Evolutionary conservation across 768 basidiomycete genomes (phyloP), one percentile per base, ranked within the genome.

Genomic region (Pulveroboletus frians): DNA sequence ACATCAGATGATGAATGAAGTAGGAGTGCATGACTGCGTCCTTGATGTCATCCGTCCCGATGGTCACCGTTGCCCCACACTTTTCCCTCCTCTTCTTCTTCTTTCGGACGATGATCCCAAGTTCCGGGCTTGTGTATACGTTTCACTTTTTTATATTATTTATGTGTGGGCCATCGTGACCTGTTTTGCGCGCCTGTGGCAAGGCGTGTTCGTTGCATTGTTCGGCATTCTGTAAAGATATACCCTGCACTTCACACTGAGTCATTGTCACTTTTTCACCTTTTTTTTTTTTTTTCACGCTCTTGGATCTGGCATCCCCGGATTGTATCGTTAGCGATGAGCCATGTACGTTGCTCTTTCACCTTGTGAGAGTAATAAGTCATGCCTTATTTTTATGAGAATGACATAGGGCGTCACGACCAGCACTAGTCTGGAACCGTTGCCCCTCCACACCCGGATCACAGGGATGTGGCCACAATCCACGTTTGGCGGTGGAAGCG

Each of bases 1-100:
- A 62, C 57, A 0, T 67, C 65, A 32, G 65, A 67, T 48, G 62
- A 67, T 30, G 64, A 56, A 43, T 67, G 36, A 26, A 65, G n/a
- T 9, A 29, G 18, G 41, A 23, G 17, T 32, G 34, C 29, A 46
- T 14, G 32, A 39, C 35, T 43, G 35, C 43, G 42, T 21, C 39
- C 17, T 18, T 46, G 41, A 35, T 37, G 17, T 20, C n/a, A 38
- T 32, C 37, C n/a, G 30, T 45, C 51, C 50, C 40, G 40, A 49
- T 21, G 17, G 47, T 46, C 51, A 30, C 27, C n/a, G 21, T 39
- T n/a, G 31, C 18, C 40, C 47, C 47, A 50, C 35, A 31, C 41
- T 29, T 30, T 40, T 27, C 23, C 23, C 43, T 26, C 30, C 32
- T 32, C 32, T 36, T 29, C 36, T 47, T 34, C 31, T 13, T 14